Base-by-base conservation (phyloP, 257 asterid species). In the Coffea eugenioides region DNA sequence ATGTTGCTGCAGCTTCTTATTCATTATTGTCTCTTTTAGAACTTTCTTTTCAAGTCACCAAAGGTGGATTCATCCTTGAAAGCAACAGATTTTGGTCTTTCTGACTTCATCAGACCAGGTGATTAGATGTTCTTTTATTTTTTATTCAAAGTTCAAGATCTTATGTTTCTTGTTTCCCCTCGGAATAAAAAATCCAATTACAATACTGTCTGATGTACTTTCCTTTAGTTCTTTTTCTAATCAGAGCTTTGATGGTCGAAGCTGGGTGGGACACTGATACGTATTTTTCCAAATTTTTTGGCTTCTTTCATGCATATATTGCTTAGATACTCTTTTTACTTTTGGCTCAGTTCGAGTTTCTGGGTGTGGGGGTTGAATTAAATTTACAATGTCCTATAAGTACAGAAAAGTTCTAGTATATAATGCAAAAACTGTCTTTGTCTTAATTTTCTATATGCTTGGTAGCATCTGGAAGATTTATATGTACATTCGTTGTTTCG, bases 71-170 rank as follows among this genome's bases (percentile, higher is more conserved):
- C 98, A 51, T 86, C 90, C 25, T 82, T 96, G 85, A 96, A 96
- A 90, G 99, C 99, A 73, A 94, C 98, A 54, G 99, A 96, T 87
- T 96, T 96, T 90, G 99, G 99, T 81, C 97, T 96, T 71, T 96
- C 99, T 62, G 99, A 96, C 88, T 86, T 94, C 88, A 96, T 96
- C 72, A 90, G 92, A 84, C 99, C 99, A 86, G 99, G 99, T 95
- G 85, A 84, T 73, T 76, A 25, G 66, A 49, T 73, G 70, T 81
- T 77, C 25, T 54, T 13, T 64, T 66, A 66, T 64, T 57, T 59
- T 59, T 27, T 69, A 41, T 68, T 69, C 68, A 13, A 39, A 43
- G 73, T 62, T 52, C 79, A 71, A 46, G 43, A 69, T 39, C 34
- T 51, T 64, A 34, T 71, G 41, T 1, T 70, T 64, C 70, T 20